A percentile compares a stretch with the other conserved stretches of the same genome.
Evolutionary conservation across 768 basidiomycete species (phyloP).

Genomic region (Boletus eberwhitei): DNA sequence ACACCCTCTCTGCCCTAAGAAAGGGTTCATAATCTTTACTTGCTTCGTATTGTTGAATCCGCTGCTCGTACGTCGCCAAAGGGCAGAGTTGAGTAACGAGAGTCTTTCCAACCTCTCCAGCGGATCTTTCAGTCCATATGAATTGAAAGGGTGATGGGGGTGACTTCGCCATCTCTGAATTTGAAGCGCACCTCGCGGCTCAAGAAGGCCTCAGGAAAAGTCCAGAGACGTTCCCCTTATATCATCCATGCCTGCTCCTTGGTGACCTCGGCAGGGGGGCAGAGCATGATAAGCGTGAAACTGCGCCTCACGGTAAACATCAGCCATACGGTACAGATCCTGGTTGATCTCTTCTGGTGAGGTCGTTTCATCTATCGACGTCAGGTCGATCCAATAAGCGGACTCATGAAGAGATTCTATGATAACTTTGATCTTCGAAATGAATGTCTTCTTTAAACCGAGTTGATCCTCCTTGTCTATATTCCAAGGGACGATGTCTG

Average conservation of each 20-base stretch:
- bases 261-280: not conserved
- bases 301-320: constrained; percentile 18
- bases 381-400: constrained; percentile 25
- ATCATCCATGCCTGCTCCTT: constrained; percentile 8
- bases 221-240: constrained; percentile 27
- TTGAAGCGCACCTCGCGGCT: no score
- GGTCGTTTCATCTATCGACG: not conserved
- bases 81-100: no score
- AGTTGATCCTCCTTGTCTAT: not conserved
- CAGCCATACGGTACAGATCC: constrained; percentile 22
- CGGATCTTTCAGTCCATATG: no score
- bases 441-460: no score
- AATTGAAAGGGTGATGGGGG: no score
- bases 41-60: not conserved
- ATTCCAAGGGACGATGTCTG: constrained; percentile 4
- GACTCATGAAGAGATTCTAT: constrained; percentile 6
- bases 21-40: not conserved
- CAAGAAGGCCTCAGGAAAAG: constrained; percentile 21
- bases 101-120: no score
- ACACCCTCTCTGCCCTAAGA: constrained; percentile 24
- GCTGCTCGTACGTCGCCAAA: constrained; percentile 22
- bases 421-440: not conserved
- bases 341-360: constrained; percentile 4
- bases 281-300: constrained; percentile 26
- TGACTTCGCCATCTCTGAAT: no score